These are phyloP conservation scores for Echium plantagineum DNA, from an alignment of 257 asterid genomes.

Conservation along the genomic window DNA sequence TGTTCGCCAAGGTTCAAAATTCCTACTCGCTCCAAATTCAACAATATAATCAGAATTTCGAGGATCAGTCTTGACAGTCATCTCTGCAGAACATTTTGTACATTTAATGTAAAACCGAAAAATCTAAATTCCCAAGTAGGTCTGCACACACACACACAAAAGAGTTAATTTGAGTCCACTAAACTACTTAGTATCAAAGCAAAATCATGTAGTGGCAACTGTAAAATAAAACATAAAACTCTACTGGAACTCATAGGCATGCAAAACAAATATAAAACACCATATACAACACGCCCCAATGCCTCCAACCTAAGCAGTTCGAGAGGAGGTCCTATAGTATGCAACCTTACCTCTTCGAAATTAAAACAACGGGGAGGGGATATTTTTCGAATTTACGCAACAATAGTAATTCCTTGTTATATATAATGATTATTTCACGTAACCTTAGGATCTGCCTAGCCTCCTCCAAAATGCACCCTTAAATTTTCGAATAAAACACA, in stretches of 20 bases:
- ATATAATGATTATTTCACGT: no score
- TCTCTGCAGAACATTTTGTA: conserved; percentile 80
- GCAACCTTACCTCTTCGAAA: no score
- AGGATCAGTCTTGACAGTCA: conserved; percentile 83
- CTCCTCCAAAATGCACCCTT: no score
- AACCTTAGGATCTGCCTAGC: no score
- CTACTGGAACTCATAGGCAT: background rate
- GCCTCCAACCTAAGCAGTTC: no score
- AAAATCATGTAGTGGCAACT: background rate
- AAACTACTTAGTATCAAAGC: background rate
- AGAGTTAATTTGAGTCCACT: background rate
- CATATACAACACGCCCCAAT: no score
- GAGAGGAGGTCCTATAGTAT: no score
- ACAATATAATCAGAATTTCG: conserved; percentile 78
- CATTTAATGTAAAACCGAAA: conserved; percentile 83
- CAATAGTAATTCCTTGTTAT: no score
- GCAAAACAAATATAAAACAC: no score
- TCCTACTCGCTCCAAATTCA: conserved; percentile 76
- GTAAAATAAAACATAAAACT: background rate
- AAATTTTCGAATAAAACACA: no score
- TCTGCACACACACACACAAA: conserved; percentile 35
- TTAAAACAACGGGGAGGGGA: no score
- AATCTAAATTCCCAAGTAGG: conserved; percentile 81
- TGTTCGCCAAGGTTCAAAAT: conserved; percentile 87
- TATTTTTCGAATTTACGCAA: no score